phyloP scores from a whole-genome alignment of 2,329 filamentous ascomycete species.

The Colletotrichum sojae region DNA sequence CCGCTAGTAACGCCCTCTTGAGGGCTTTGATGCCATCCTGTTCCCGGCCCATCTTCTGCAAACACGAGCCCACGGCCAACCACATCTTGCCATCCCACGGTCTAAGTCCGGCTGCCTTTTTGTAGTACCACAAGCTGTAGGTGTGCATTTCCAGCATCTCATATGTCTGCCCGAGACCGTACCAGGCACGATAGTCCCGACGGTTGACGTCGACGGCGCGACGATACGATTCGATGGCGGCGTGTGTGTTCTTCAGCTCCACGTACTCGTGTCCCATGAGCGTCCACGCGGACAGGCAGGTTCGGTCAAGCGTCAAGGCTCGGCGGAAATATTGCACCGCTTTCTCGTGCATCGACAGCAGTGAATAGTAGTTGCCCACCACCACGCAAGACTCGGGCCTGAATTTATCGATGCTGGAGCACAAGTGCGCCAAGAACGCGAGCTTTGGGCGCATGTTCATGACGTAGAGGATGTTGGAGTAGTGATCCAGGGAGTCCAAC shows the following conservation, averaged over 20 bases:
- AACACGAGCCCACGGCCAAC: constrained; percentile 94
- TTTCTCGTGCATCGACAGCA: constrained; percentile 96
- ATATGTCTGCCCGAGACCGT: constrained; percentile 95
- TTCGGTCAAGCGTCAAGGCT: constrained; percentile 89
- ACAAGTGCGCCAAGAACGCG: constrained; percentile 92
- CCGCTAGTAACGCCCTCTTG: constrained; percentile 90
- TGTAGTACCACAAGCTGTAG: constrained; percentile 98
- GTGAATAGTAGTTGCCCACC: constrained; percentile 96
- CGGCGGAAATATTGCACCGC: constrained; percentile 98
- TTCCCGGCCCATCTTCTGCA: constrained; percentile 88
- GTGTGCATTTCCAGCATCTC: constrained; percentile 98
- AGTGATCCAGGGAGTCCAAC: constrained; percentile 93
- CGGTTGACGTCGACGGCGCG: constrained; percentile 96
- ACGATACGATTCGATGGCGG: constrained; percentile 96
- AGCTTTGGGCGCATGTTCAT: constrained; percentile 90
- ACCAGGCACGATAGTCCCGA: constrained; percentile 98
- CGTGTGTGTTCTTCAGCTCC: constrained; percentile 98
- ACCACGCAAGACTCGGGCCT: constrained; percentile 97
- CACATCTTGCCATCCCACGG: constrained; percentile 99
- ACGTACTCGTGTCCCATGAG: constrained; percentile 99
- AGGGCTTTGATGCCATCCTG: constrained; percentile 95
- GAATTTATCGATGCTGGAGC: constrained; percentile 93
- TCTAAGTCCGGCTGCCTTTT: constrained; percentile 91
- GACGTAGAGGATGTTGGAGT: constrained; percentile 97
- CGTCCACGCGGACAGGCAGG: constrained; percentile 95